These are phyloP conservation scores for Rhodotorula sp. DNA, from an alignment of 1,284 basidiomycete species.

Conservation along the genomic window DNA sequence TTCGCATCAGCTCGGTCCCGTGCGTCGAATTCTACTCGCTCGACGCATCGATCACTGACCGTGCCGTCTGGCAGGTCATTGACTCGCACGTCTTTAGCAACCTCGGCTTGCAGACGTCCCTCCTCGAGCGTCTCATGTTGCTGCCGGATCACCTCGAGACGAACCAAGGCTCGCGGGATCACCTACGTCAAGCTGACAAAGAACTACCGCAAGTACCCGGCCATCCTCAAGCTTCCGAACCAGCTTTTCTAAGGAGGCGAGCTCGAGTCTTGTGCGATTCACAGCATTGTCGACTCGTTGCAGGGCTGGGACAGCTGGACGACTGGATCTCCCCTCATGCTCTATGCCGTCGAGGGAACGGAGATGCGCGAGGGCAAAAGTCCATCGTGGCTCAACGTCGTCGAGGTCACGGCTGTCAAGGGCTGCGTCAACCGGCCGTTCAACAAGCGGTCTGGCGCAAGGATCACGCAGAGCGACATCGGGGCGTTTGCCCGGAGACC, in stretches of 20 bases:
- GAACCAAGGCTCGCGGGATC: constrained; percentile 7
- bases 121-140: constrained; percentile 49
- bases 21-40: constrained; percentile 5
- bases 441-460: background rate
- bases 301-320: constrained; percentile 45
- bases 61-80: constrained; percentile 29
- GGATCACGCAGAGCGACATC: constrained; percentile 8
- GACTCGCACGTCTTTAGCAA: constrained; percentile 41
- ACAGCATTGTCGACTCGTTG: constrained; percentile 18
- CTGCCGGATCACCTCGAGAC: constrained; percentile 43
- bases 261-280: constrained; percentile 41
- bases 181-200: constrained; percentile 38
- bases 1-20: constrained; percentile 49
- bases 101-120: constrained; percentile 46
- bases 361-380: constrained; percentile 49
- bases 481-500: background rate
- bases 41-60: too few relatives aligned
- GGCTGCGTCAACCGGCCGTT: constrained; percentile 21
- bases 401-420: constrained; percentile 43
- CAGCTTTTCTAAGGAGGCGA: constrained; percentile 49
- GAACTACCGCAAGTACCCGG: constrained; percentile 50
- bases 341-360: constrained; percentile 43
- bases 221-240: constrained; percentile 47
- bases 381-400: constrained; percentile 38
- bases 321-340: constrained; percentile 45